Evolutionary conservation across 345 rosid species (phyloP).

Genomic region (Lepidium africanum): DNA sequence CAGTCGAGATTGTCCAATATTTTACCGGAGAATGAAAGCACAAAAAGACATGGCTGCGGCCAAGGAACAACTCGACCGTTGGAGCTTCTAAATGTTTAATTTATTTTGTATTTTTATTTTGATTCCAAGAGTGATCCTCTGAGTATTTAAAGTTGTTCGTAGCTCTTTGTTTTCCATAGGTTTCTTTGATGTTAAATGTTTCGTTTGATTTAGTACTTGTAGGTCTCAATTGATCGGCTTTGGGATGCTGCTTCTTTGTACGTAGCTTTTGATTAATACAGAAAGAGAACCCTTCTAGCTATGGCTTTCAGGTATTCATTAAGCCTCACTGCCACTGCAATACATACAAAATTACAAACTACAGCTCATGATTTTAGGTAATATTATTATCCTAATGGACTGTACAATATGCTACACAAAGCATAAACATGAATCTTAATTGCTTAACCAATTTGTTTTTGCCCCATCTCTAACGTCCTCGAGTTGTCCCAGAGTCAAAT

Average conservation of each 20-base stretch:
- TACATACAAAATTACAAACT: neutral
- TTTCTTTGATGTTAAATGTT: neutral
- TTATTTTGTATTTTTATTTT: too few species aligned
- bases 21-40: slow-evolving; percentile 91
- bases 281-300: neutral
- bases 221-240: neutral
- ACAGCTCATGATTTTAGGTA: neutral
- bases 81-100: slow-evolving; percentile 49
- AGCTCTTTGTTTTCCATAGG: neutral
- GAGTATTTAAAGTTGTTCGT: slow-evolving; percentile 23
- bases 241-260: slow-evolving; percentile 2
- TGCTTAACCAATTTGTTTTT: neutral
- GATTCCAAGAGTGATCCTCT: too few species aligned
- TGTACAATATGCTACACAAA: slow-evolving; percentile 6
- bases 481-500: slow-evolving; percentile 24
- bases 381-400: neutral
- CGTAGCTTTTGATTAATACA: slow-evolving; percentile 1
- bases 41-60: slow-evolving; percentile 95
- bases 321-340: neutral
- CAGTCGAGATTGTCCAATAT: slow-evolving; percentile 99
- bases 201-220: neutral
- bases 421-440: slow-evolving; percentile 8
- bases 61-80: slow-evolving; percentile 64
- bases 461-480: neutral
- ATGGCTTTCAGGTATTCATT: neutral